Percentiles rank a stretch among this genome's conserved stretches.
Conservation (phyloP, 257 asterid genomes). For the Rauvolfia tetraphylla region DNA sequence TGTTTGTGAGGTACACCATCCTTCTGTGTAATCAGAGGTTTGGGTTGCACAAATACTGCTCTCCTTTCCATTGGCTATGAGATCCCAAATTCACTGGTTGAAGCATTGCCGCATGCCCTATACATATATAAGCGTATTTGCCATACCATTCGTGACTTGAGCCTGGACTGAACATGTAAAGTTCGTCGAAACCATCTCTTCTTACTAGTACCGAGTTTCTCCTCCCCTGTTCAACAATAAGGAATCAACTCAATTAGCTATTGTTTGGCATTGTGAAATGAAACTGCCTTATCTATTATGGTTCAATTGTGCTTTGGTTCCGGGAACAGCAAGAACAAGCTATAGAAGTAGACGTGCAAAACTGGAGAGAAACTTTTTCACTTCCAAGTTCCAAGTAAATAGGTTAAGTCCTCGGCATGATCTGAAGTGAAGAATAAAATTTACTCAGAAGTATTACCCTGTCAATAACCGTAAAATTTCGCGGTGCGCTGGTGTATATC, state of each 20-base stretch:
- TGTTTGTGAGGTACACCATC: background rate
- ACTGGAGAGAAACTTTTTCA: too few species aligned
- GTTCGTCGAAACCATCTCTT: constrained; percentile 64
- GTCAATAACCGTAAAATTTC: constrained; percentile 60
- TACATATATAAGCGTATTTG: constrained; percentile 56
- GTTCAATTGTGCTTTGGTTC: too few species aligned
- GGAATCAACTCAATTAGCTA: background rate
- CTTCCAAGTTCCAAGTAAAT: too few species aligned
- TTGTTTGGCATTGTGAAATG: background rate
- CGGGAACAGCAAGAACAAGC: background rate
- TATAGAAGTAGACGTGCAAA: too few species aligned
- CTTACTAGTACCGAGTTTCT: constrained; percentile 59
- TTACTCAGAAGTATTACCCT: constrained; percentile 35
- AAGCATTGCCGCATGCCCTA: constrained; percentile 69
- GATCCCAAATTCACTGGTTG: constrained; percentile 51
- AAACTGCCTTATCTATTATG: background rate
- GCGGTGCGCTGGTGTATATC: constrained; percentile 61
- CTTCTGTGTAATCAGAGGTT: constrained; percentile 31
- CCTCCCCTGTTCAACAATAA: constrained; percentile 48
- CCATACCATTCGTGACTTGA: constrained; percentile 58
- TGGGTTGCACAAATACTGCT: constrained; percentile 56
- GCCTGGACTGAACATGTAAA: constrained; percentile 77
- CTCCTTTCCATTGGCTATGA: constrained; percentile 65
- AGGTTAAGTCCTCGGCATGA: too few species aligned
- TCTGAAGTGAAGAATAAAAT: background rate